Conservation (phyloP, 345 rosid species). For the Orychophragmus violaceus region DNA sequence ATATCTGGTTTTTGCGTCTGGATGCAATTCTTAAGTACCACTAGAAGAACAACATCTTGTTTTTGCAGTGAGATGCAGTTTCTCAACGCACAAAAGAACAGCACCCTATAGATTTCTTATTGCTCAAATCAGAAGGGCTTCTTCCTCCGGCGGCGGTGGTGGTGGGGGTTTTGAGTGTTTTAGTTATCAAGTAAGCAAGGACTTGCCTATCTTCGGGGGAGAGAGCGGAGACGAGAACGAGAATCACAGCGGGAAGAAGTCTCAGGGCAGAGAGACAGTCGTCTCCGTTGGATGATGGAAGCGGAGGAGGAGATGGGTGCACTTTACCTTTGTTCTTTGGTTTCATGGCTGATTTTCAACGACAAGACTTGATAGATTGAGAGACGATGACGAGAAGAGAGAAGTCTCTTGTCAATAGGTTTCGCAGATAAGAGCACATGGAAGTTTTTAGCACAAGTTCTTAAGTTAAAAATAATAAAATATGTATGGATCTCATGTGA, state of each 20-base stretch:
- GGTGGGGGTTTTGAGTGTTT: conserved; percentile 45
- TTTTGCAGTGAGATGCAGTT: too few species aligned
- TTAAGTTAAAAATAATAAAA: too few species aligned
- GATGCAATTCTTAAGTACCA: too few species aligned
- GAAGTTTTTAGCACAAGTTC: too few species aligned
- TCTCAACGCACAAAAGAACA: too few species aligned
- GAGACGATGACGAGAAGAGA: neutral
- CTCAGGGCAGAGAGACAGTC: conserved; percentile 41
- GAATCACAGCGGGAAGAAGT: conserved; percentile 59
- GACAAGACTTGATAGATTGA: too few species aligned
- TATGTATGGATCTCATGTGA: too few species aligned
- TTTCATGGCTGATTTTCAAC: conserved; percentile 43
- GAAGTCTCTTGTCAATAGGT: too few species aligned
- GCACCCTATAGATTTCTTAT: neutral
- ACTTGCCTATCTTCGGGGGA: conserved; percentile 63
- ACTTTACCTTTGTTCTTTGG: conserved; percentile 74
- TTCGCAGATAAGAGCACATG: too few species aligned
- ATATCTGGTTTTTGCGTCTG: too few species aligned
- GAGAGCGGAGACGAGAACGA: conserved; percentile 55
- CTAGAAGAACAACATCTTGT: too few species aligned
- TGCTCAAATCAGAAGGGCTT: neutral
- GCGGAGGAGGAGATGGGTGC: conserved; percentile 44
- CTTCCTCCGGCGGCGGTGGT: neutral
- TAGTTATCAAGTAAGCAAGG: conserved; percentile 66
- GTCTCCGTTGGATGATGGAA: conserved; percentile 21